These are phyloP conservation scores for Barnettozyma californica DNA, from an alignment of 805 yeast genomes.

Conservation along the genomic window DNA sequence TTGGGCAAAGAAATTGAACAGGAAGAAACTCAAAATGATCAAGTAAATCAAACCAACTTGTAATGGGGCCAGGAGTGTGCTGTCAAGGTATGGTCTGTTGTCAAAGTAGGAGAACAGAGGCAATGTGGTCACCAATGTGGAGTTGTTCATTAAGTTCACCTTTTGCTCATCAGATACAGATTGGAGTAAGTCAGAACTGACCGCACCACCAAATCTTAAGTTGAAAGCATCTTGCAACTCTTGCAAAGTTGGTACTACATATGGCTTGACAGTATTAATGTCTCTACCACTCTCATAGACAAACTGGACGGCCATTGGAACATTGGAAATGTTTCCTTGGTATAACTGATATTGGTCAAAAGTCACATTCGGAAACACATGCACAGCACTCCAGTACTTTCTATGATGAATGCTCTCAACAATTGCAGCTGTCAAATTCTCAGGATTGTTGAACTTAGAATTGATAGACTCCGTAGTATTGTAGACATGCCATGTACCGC, in stretches of 20 bases:
- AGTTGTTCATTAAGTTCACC: conserved; percentile 16
- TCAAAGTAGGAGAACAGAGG: conserved; percentile 37
- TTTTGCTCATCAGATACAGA: conserved; percentile 24
- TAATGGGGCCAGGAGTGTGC: conserved; percentile 56
- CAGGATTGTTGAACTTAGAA: conserved; percentile 16
- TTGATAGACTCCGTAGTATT: conserved; percentile 23
- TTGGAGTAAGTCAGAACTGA: conserved; percentile 27
- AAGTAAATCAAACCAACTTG: conserved; percentile 74
- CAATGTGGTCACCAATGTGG: conserved; percentile 29
- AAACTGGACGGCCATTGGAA: conserved; percentile 34
- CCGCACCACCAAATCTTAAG: conserved; percentile 12
- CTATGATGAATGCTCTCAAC: conserved; percentile 43
- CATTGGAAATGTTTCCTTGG: conserved; percentile 22
- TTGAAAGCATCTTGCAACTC: conserved; percentile 31
- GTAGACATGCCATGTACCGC: conserved; percentile 37
- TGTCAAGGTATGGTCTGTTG: conserved; percentile 43
- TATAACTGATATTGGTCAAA: conserved; percentile 16
- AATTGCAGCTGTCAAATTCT: conserved; percentile 33
- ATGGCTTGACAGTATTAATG: conserved; percentile 39
- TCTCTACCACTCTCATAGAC: conserved; percentile 65
- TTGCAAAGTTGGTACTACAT: conserved; percentile 39
- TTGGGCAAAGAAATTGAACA: conserved; percentile 51
- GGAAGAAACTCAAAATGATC: conserved; percentile 69
- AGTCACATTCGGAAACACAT: conserved; percentile 47
- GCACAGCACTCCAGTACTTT: conserved; percentile 59